Conservation (phyloP, 2,329 filamentous ascomycete genomes). For the Plenodomus biglobosus region DNA sequence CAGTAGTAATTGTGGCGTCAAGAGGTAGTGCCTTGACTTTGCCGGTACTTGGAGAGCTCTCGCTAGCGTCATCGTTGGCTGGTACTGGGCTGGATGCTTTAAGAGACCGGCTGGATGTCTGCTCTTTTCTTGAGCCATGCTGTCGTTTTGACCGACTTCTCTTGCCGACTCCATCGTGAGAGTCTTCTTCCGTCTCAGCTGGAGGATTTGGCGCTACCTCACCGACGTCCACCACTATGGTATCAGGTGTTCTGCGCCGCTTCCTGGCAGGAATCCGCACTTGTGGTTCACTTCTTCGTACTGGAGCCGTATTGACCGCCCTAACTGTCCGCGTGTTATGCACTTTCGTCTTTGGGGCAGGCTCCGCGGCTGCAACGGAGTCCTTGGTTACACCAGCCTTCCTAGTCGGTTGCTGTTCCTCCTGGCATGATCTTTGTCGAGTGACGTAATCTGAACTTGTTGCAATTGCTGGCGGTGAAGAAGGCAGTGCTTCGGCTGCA, state of each 20-base stretch:
- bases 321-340: not conserved
- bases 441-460: not conserved
- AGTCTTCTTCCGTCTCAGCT: not conserved
- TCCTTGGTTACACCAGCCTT: too few species aligned
- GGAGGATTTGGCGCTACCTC: too few species aligned
- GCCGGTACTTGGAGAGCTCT: not conserved
- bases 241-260: not conserved
- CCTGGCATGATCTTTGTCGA: not conserved
- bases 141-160: not conserved
- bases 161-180: not conserved
- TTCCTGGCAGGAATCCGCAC: not conserved
- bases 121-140: not conserved
- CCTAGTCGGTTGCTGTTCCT: too few species aligned
- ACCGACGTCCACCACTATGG: too few species aligned
- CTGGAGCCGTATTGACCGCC: not conserved
- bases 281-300: not conserved
- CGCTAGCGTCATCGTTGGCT: not conserved
- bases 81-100: not conserved
- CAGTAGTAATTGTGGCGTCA: conserved; percentile 12
- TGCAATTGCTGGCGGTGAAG: not conserved
- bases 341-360: too few species aligned
- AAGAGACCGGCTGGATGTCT: not conserved
- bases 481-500: not conserved
- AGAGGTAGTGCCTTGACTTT: conserved; percentile 1
- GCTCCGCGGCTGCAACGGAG: too few species aligned